Evolutionary conservation across 2,329 filamentous ascomycete species (phyloP), one percentile per base, ranked within the genome.

Genomic region (Pseudogymnoascus verrucosus): DNA sequence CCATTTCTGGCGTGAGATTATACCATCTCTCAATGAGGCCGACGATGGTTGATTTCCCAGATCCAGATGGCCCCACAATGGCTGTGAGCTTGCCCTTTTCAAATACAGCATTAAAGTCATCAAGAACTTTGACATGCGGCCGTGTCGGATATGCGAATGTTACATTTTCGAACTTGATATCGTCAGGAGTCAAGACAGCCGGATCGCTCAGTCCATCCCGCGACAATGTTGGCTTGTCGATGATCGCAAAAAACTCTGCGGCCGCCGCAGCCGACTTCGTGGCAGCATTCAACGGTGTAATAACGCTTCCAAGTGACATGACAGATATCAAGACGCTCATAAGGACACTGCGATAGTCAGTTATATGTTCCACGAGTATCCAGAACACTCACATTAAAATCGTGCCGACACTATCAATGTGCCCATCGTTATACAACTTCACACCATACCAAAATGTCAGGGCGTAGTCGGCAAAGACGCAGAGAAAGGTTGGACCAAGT

Each of bases 1-100:
- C 68, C 63, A 81, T 75, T 65, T 85, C 80, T 5, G 81, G 77
- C 37, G 80, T 76, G 0, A 88, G 77, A 1, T 84, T 83, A 71
- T 91, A 91, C 87, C 88, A 91, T 34, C 88, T 78, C 70, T 91
- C 85, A 2, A 91, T 77, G 2, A 92, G 75, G 0, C 86, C 87
- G 0, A 91, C 84, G 26, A 91, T 84, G 0, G 89, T 92, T 61
- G 85, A 89, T 73, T 92, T 93, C 0, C 89, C 89, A 4, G 83
- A 86, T 0, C 89, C 89, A 2, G 86, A 89, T 0, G 87, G 83
- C 0, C 89, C 89, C 19, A 92, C 89, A 16, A 92, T 87, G 1
- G 89, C 89, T 0, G 88, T 90, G 1, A 87, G 82, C 69, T 89
- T 88, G 19, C 87, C 86, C 6, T 83, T 79, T 65, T 83, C 78